Evolutionary conservation across 371 early-diverging fungal genomes (phyloP).

Genomic region (Mortierella sp.): DNA sequence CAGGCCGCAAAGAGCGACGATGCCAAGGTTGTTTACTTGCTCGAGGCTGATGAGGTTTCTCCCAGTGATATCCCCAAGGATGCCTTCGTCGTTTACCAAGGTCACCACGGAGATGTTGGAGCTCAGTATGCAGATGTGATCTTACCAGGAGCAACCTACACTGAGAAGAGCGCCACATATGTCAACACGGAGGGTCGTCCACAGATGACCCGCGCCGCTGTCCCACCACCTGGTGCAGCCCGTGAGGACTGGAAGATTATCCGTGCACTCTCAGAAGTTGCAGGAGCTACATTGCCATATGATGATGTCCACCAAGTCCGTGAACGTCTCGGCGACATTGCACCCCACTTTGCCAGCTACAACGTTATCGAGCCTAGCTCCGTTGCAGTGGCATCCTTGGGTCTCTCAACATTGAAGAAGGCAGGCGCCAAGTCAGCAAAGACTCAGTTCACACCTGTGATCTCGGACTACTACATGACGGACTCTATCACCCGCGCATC

Average conservation of each 20-base stretch:
- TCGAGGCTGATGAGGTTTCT: constrained; percentile 90
- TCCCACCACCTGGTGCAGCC: constrained; percentile 89
- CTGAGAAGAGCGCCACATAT: constrained; percentile 95
- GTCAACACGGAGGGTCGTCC: constrained; percentile 97
- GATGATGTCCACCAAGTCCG: constrained; percentile 86
- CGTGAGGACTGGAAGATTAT: constrained; percentile 99
- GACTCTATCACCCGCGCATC: constrained; percentile 93
- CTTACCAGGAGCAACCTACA: constrained; percentile 96
- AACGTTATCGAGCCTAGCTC: constrained; percentile 76
- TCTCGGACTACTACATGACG: constrained; percentile 94
- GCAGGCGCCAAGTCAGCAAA: constrained; percentile 58
- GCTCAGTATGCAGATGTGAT: constrained; percentile 96
- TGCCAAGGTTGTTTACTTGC: constrained; percentile 88
- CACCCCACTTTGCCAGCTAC: constrained; percentile 84
- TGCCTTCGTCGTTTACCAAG: constrained; percentile 98
- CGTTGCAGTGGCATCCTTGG: constrained; percentile 65
- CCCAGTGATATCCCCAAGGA: constrained; percentile 82
- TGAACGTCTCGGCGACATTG: constrained; percentile 85
- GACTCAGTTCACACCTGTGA: constrained; percentile 62
- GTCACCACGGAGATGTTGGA: constrained; percentile 97
- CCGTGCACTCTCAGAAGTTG: constrained; percentile 93
- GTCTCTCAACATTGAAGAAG: constrained; percentile 66
- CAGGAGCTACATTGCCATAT: constrained; percentile 88
- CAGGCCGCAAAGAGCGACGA: constrained; percentile 58
- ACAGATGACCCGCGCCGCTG: constrained; percentile 93